phyloP scores from a whole-genome alignment of 768 basidiomycete genomes.

The Pulveroboletus frians region DNA sequence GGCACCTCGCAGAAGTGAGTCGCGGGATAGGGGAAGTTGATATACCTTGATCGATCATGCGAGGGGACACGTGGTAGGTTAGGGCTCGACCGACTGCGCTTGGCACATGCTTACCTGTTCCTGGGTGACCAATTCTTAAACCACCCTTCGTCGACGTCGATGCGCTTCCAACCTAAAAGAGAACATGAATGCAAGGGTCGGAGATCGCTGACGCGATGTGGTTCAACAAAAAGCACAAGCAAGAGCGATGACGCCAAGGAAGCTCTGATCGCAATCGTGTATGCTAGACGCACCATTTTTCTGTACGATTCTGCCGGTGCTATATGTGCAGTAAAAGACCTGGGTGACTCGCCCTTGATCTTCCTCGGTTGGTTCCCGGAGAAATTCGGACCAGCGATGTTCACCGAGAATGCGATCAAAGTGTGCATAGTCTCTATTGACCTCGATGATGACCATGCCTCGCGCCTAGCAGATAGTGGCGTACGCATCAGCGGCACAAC shows the following conservation, averaged over 20 bases:
- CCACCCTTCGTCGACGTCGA: constrained; percentile 41
- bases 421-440: constrained; percentile 28
- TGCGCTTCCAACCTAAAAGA: constrained; percentile 42
- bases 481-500: not conserved
- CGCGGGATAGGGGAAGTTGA: constrained; percentile 38
- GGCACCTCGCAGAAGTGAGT: constrained; percentile 38
- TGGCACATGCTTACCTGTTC: constrained; percentile 20
- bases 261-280: not conserved
- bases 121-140: constrained; percentile 29
- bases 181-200: not conserved
- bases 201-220: not conserved
- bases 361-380: constrained; percentile 29
- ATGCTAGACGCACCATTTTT: constrained; percentile 36
- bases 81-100: not conserved
- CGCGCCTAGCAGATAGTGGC: constrained; percentile 29
- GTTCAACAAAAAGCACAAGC: not conserved
- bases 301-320: constrained; percentile 38
- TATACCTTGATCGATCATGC: constrained; percentile 19
- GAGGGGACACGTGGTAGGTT: not conserved
- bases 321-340: constrained; percentile 39
- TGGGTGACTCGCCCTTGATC: constrained; percentile 25
- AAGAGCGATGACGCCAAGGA: not conserved
- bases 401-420: constrained; percentile 38
- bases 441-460: constrained; percentile 42
- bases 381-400: constrained; percentile 40